Evolutionary conservation across 495 filamentous ascomycete species (phyloP), one percentile per base, ranked within the genome.

Genomic region (Staphylotrichum tortipilum): DNA sequence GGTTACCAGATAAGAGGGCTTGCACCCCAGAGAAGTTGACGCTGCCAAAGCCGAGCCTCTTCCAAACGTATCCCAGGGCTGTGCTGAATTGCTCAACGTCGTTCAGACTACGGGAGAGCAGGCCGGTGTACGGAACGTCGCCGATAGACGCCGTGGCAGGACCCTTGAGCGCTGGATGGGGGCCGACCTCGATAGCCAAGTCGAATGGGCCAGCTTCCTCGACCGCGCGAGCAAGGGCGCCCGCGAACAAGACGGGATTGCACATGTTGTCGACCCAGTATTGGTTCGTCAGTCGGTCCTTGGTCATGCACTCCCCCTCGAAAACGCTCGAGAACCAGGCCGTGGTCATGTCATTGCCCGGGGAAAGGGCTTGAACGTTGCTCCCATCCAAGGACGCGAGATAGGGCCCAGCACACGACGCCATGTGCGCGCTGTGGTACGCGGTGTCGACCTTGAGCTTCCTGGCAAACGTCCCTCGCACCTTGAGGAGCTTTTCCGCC

Each of bases 351-450:
- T n/a, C n/a, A n/a, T n/a, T n/a, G n/a, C n/a, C n/a, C n/a, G n/a
- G n/a, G n/a, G n/a, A n/a, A 2, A 18, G 38, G 21, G 18, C 7
- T 2, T 26, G 19, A 7, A 18, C 30, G 4, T 33, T n/a, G 30
- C 12, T n/a, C 14, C 30, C 30, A 3, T 39, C 23, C 2, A 35
- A 43, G 44, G 70, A 73, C 17, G 57, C 58, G 14, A 12, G 38
- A 18, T 41, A 41, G 11, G 60, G 42, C 0, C 60, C 63, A 18
- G 72, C 56, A n/a, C 38, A 41, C 17, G 41, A 18, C n/a, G 48
- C 26, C 67, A 72, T 70, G 37, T 71, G 68, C 35, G 49, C 47
- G 5, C 67, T 69, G 38, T 74, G 71, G 41, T 71, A 74, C 1
- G 67, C 71, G 10, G 53, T 58, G 3, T 53, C 49, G 10, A 69